These are phyloP conservation scores for Lachancea sp. DNA, from an alignment of 805 yeast genomes.

Conservation along the genomic window DNA sequence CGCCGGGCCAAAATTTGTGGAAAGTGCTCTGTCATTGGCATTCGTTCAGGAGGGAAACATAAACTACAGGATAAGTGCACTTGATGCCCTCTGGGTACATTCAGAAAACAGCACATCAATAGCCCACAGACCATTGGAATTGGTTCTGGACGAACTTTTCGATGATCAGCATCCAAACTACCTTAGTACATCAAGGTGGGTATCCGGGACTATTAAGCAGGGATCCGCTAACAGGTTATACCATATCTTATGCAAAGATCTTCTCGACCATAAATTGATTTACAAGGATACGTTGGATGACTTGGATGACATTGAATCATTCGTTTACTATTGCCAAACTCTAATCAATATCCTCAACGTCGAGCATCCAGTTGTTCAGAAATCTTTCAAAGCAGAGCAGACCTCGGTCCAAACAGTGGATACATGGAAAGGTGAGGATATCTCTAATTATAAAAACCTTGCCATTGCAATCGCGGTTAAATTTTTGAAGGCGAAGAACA, in stretches of 20 bases:
- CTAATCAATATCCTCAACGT: constrained; percentile 47
- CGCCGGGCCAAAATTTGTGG: constrained; percentile 50
- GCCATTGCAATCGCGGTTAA: constrained; percentile 41
- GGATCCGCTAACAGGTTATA: constrained; percentile 60
- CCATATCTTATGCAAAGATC: constrained; percentile 50
- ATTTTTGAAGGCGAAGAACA: constrained; percentile 35
- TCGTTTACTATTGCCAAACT: constrained; percentile 54
- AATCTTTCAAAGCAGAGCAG: constrained; percentile 50
- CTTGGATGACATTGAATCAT: constrained; percentile 56
- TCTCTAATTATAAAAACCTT: constrained; percentile 57
- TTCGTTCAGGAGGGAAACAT: constrained; percentile 39
- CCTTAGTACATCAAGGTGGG: constrained; percentile 44
- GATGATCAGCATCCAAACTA: constrained; percentile 39
- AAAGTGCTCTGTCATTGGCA: constrained; percentile 62
- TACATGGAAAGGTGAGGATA: constrained; percentile 36
- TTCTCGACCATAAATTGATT: constrained; percentile 39
- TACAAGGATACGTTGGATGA: constrained; percentile 27
- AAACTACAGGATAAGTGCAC: constrained; percentile 44
- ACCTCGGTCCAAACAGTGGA: constrained; percentile 42
- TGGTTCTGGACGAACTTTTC: constrained; percentile 59
- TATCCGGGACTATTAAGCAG: constrained; percentile 37
- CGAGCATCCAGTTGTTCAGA: constrained; percentile 39
- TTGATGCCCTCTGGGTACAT: constrained; percentile 70
- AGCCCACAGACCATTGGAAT: constrained; percentile 56
- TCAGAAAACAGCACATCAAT: constrained; percentile 36